phyloP scores from a whole-genome alignment of 2,329 filamentous ascomycete species.

The Beauveria rudraprayagi region DNA sequence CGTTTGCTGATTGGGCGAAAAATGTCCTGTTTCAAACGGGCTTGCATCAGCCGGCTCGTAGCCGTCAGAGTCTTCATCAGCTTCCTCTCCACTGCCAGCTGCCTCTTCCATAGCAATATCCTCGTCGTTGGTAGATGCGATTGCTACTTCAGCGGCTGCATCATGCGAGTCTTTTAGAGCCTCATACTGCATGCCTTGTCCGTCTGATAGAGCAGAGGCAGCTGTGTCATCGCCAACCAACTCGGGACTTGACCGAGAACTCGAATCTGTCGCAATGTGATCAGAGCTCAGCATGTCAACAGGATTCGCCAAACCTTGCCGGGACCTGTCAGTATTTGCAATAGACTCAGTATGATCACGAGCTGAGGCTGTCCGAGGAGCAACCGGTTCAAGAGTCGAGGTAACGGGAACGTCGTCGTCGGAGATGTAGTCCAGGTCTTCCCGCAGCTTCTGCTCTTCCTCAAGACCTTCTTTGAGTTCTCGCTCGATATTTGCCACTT shows the following conservation, averaged over 20 bases:
- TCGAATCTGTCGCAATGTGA: constrained; percentile 3
- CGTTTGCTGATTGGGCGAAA: not conserved
- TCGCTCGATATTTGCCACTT: constrained; percentile 39
- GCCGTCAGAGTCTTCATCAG: constrained; percentile 33
- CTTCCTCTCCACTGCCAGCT: constrained; percentile 13
- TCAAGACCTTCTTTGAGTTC: constrained; percentile 35
- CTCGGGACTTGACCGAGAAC: not conserved
- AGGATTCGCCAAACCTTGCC: not conserved
- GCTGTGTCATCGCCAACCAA: not conserved
- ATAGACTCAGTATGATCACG: not conserved
- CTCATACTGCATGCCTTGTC: not conserved
- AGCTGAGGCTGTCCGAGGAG: not conserved
- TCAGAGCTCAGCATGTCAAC: constrained; percentile 6
- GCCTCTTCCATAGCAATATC: constrained; percentile 15
- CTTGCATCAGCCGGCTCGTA: constrained; percentile 47
- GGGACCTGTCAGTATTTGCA: not conserved
- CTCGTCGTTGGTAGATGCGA: constrained; percentile 2
- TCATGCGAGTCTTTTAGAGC: not conserved
- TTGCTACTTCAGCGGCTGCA: not conserved
- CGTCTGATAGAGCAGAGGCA: not conserved
- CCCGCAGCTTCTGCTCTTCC: constrained; percentile 26
- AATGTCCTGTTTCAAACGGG: constrained; percentile 14
- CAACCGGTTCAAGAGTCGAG: not conserved
- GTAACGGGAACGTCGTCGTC: constrained; percentile 5
- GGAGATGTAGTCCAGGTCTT: constrained; percentile 18